Evolutionary conservation across 2,329 filamentous ascomycete species (phyloP).

Genomic region (Didymella glomerata): DNA sequence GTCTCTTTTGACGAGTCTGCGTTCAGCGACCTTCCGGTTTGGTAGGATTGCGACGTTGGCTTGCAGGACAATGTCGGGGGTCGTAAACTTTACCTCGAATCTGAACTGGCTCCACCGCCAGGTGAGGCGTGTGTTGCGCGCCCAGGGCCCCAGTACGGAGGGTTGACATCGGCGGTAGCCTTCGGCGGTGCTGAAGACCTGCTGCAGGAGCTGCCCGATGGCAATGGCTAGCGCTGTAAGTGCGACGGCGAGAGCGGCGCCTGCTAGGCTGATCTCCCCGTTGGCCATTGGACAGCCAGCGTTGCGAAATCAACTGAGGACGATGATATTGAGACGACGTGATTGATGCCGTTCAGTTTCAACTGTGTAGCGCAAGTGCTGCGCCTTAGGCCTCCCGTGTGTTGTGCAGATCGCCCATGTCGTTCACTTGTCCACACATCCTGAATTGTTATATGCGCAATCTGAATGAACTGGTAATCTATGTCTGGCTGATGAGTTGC

Average conservation of each 20-base stretch:
- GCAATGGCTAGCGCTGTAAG: constrained; percentile 21
- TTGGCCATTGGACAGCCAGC: not conserved
- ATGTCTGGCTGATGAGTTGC: too few species aligned
- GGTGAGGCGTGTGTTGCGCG: constrained; percentile 3
- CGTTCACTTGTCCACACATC: not conserved
- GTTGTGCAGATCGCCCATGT: not conserved
- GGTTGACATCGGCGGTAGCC: constrained; percentile 23
- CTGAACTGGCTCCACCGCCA: constrained; percentile 13
- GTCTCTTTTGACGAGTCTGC: not conserved
- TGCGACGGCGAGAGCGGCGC: constrained; percentile 3
- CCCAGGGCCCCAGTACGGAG: constrained; percentile 17
- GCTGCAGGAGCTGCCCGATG: constrained; percentile 12
- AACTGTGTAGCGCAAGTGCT: not conserved
- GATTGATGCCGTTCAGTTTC: not conserved
- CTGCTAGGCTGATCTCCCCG: not conserved
- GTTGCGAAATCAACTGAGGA: not conserved
- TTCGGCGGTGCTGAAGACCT: constrained; percentile 24
- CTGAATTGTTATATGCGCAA: not conserved
- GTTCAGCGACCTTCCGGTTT: not conserved
- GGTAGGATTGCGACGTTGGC: not conserved
- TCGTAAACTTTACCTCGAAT: constrained; percentile 22
- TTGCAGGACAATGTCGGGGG: constrained; percentile 16
- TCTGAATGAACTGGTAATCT: too few species aligned
- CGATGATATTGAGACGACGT: not conserved
- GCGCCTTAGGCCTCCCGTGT: not conserved